Conservation (phyloP, 768 basidiomycete genomes). For the Dioszegia crocea region DNA sequence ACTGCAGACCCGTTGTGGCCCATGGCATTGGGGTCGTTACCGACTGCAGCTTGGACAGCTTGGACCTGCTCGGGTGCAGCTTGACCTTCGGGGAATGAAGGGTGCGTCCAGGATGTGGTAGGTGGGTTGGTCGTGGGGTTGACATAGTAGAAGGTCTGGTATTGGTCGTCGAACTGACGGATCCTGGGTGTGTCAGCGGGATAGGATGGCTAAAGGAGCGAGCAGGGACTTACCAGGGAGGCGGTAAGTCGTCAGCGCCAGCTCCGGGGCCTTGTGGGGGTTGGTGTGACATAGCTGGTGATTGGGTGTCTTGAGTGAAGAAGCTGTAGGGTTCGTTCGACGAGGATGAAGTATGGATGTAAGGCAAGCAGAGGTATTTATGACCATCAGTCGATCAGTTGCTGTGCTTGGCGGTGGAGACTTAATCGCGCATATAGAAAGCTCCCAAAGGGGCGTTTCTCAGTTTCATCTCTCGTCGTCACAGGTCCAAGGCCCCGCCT, state of each 20-base stretch:
- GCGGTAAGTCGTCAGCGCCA: not conserved
- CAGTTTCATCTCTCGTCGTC: too few species aligned
- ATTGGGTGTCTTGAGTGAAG: not conserved
- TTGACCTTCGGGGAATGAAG: conserved; percentile 13
- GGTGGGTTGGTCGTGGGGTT: conserved; percentile 31
- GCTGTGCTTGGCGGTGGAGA: too few species aligned
- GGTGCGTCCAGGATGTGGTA: conserved; percentile 31
- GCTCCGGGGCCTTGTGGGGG: not conserved
- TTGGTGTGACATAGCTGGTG: not conserved
- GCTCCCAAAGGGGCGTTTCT: too few species aligned
- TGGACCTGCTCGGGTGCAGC: conserved; percentile 27
- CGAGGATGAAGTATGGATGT: too few species aligned
- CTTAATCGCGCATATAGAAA: too few species aligned
- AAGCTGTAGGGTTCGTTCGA: too few species aligned
- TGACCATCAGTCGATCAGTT: too few species aligned
- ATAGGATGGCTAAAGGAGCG: too few species aligned
- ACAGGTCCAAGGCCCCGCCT: too few species aligned
- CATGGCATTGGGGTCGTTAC: not conserved
- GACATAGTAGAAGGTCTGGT: conserved; percentile 29
- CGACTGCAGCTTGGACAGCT: conserved; percentile 4
- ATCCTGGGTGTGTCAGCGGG: conserved; percentile 21
- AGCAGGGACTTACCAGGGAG: conserved; percentile 1
- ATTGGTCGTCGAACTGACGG: conserved; percentile 25
- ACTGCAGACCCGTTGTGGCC: conserved; percentile 12
- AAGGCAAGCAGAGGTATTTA: too few species aligned